Percentiles rank a stretch among this genome's conserved stretches.
Conservation (phyloP, 192 early-diverging fungal species). For the Ambispora gerdemannii region DNA sequence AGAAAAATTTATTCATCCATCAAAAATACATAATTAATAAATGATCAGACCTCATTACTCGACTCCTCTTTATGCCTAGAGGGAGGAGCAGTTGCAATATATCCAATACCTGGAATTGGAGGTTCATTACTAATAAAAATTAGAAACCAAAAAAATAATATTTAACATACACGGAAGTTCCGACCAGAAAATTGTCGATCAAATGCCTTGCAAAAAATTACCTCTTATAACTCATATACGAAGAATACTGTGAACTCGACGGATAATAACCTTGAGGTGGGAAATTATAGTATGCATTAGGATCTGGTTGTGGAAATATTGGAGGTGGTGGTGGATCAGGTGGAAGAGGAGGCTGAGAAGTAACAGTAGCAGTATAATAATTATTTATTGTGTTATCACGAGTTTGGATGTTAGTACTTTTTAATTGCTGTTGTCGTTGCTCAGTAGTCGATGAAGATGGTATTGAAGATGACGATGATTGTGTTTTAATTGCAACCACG, state of each 20-base stretch:
- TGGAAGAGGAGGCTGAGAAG: not conserved
- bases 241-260: not conserved
- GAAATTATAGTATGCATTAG: not conserved
- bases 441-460: not conserved
- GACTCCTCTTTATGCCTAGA: not conserved
- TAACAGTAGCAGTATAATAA: not conserved
- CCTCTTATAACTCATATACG: not conserved
- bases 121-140: conserved; percentile 16
- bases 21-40: not conserved
- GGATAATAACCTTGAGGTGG: not conserved
- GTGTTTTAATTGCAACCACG: conserved; percentile 29
- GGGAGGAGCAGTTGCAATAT: not conserved
- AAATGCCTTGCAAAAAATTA: not conserved
- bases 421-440: not conserved
- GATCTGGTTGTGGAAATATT: not conserved
- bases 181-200: not conserved
- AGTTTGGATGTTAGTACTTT: not conserved
- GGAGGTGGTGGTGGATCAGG: not conserved
- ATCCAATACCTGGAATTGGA: conserved; percentile 27
- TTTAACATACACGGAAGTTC: too few species aligned
- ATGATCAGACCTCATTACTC: not conserved
- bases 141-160: not conserved
- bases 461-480: not conserved
- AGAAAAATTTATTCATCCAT: not conserved
- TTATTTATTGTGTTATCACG: not conserved